phyloP scores from a whole-genome alignment of 305 asterid genomes.

The Salvia sclarea region DNA sequence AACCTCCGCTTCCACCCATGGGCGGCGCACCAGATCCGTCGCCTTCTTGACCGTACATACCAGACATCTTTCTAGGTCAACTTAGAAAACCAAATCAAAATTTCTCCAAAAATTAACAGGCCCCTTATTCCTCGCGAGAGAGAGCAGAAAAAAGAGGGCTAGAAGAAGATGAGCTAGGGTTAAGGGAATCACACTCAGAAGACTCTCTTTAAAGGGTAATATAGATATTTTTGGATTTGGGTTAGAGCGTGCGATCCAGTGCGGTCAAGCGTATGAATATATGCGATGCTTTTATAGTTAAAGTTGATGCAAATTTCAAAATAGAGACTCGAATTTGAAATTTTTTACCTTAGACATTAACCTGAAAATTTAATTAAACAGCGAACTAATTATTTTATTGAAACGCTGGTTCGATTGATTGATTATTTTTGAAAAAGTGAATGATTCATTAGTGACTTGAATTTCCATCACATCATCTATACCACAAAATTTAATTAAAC shows the following conservation, averaged over 20 bases:
- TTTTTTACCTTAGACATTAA: too few relatives aligned
- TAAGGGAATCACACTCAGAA: constrained; percentile 26
- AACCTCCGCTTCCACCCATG: constrained; percentile 49
- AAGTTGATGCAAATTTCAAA: too few relatives aligned
- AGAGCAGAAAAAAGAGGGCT: constrained; percentile 6
- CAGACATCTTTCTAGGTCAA: constrained; percentile 45
- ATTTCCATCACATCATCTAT: too few relatives aligned
- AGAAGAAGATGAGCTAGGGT: constrained; percentile 41
- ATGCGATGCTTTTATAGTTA: neutral
- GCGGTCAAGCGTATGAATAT: constrained; percentile 22
- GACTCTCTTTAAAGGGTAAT: constrained; percentile 21
- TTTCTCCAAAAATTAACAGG: neutral
- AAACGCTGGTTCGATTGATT: too few relatives aligned
- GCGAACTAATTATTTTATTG: too few relatives aligned
- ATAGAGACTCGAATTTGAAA: too few relatives aligned
- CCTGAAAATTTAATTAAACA: too few relatives aligned
- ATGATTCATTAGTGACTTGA: too few relatives aligned
- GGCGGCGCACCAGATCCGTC: constrained; percentile 82
- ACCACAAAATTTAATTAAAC: too few relatives aligned
- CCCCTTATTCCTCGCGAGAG: constrained; percentile 5
- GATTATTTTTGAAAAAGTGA: too few relatives aligned
- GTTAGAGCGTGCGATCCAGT: constrained; percentile 18
- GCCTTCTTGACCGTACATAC: constrained; percentile 79
- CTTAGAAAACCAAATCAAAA: constrained; percentile 8
- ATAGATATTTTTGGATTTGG: constrained; percentile 26